Percentiles rank a stretch among this genome's conserved stretches.
These are phyloP conservation scores for Dothistroma septosporum DNA, from an alignment of 2,329 filamentous ascomycete genomes.

Conservation along the genomic window DNA sequence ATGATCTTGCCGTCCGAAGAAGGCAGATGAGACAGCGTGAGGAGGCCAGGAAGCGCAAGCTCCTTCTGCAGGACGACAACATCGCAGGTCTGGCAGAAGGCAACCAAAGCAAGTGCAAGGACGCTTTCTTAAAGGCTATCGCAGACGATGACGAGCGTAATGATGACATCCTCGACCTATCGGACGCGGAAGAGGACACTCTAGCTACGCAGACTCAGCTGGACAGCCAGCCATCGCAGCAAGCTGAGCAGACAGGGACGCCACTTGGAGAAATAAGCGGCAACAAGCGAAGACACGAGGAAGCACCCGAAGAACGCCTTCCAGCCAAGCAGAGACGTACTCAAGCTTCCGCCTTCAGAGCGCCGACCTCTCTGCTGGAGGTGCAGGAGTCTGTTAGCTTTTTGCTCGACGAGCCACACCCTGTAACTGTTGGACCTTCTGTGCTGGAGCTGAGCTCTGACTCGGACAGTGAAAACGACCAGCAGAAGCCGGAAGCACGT, in stretches of 20 bases:
- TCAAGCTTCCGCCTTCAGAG: slow-evolving; percentile 45
- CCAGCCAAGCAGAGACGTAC: slow-evolving; percentile 32
- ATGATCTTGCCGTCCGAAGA: slow-evolving; percentile 70
- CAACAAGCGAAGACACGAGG: slow-evolving; percentile 28
- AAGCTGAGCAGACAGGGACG: slow-evolving; percentile 3
- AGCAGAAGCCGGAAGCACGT: slow-evolving; percentile 13
- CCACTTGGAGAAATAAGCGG: slow-evolving; percentile 29
- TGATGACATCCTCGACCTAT: slow-evolving; percentile 67
- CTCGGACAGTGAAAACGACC: slow-evolving; percentile 41
- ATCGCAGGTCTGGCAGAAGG: slow-evolving; percentile 68
- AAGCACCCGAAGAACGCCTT: slow-evolving; percentile 39
- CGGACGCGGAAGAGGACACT: slow-evolving; percentile 53
- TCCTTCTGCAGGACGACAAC: slow-evolving; percentile 81
- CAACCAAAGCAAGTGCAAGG: slow-evolving; percentile 59
- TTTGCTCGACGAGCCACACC: slow-evolving; percentile 64
- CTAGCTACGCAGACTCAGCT: slow-evolving; percentile 34
- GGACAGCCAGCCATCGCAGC: slow-evolving; percentile 27
- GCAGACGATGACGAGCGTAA: slow-evolving; percentile 62
- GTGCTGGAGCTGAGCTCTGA: slow-evolving; percentile 55
- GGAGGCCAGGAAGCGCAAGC: slow-evolving; percentile 87
- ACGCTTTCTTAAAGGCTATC: slow-evolving; percentile 84
- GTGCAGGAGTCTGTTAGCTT: slow-evolving; percentile 79
- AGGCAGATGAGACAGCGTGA: slow-evolving; percentile 79
- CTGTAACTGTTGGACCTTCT: slow-evolving; percentile 22
- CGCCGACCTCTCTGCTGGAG: slow-evolving; percentile 71